phyloP scores from a whole-genome alignment of 2,329 filamentous ascomycete species.

The Westerdykella sp. region DNA sequence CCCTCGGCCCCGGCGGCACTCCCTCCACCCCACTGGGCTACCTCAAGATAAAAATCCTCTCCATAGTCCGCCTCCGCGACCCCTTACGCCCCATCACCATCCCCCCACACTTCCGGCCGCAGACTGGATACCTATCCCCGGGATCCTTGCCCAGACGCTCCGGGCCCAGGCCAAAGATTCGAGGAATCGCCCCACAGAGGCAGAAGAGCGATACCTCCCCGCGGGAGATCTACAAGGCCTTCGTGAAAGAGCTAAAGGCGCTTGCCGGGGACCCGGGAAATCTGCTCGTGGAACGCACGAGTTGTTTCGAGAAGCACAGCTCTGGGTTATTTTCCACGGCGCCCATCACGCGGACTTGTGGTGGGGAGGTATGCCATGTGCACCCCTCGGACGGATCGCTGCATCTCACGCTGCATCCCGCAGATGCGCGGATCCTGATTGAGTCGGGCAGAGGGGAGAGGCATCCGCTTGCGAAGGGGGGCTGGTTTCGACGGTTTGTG shows the following conservation, averaged over 20 bases:
- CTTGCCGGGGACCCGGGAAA: conserved; percentile 23
- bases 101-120: conserved; percentile 48
- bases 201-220: conserved; percentile 65
- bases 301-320: conserved; percentile 77
- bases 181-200: conserved; percentile 74
- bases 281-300: conserved; percentile 49
- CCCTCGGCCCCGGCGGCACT: conserved; percentile 73
- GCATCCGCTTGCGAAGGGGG: conserved; percentile 59
- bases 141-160: conserved; percentile 53
- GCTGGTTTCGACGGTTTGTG: conserved; percentile 61
- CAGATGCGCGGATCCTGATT: conserved; percentile 66
- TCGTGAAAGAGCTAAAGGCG: conserved; percentile 14
- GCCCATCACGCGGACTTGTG: conserved; percentile 63
- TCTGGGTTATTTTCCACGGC: conserved; percentile 65
- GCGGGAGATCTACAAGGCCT: conserved; percentile 41
- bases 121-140: conserved; percentile 52
- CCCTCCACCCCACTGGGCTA: conserved; percentile 69
- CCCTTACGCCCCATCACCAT: conserved; percentile 57
- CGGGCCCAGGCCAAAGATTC: conserved; percentile 60
- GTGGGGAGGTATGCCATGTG: conserved; percentile 77
- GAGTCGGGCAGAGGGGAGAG: conserved; percentile 73
- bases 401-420: conserved; percentile 74
- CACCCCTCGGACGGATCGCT: conserved; percentile 70
- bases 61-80: conserved; percentile 64
- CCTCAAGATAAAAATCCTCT: conserved; percentile 64